Evolutionary conservation across 352 stramenopile species (phyloP), one percentile per base, ranked within the genome.

Genomic region (Elongisporangium senticosum): DNA sequence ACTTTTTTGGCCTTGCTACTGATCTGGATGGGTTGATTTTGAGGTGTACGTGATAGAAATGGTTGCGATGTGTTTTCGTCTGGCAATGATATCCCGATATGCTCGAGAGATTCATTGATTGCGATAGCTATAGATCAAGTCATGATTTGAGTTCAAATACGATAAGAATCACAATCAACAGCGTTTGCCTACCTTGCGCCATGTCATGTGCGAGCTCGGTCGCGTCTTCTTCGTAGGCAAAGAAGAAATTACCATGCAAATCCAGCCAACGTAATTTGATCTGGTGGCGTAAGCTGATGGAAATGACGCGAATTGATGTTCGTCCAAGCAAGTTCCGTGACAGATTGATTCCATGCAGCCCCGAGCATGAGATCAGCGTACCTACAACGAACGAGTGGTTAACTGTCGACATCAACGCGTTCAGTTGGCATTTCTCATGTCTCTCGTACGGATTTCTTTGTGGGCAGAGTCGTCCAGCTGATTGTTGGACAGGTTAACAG

Each of bases 291-390:
- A 79, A 55, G 14, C 65, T 63, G 39, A 74, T 71, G 22, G 61
- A 69, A 49, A 79, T 61, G 40, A 67, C 68, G 2, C 56, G 53
- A 13, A 63, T 63, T 23, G 57, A 55, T 21, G 65, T 53, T 22
- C 59, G 53, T 17, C 73, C 73, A 7, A 83, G 59, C 24, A 79
- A 51, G 49, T 82, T 82, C 50, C 63, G 47, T 7, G 73, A 82
- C 37, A 82, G 7, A 37, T 82, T 62, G 15, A 77, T 49, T 28
- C 53, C 43, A 14, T 65, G 40, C 1, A 79, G 65, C 4, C 72
- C 60, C 22, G 69, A 51, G 17, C 61, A 56, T n/a, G 61, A 65
- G 48, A 79, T 49, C 6, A 80, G 33, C 21, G 65, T 53, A 23
- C 63, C 71, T 79, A 40, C 14, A 39, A 23, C 8, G 11, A 37